Conservation (phyloP, 805 yeast species). For the Ogataea chonburiensis region DNA sequence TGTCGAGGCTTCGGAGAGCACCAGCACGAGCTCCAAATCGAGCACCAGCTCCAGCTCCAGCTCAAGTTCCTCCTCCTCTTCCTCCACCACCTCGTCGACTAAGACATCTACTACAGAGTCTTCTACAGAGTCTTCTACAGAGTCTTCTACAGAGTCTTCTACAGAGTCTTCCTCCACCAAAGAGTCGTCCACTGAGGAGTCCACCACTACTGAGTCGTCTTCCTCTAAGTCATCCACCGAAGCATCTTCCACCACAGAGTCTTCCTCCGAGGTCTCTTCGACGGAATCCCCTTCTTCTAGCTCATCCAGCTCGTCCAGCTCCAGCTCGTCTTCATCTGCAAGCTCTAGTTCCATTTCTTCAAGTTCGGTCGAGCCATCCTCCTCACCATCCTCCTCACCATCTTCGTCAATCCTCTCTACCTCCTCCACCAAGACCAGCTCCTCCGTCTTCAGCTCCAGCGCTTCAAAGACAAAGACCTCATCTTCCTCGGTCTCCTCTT, state of each 20-base stretch:
- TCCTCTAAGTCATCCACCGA: conserved; percentile 17
- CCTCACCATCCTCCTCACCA: no score
- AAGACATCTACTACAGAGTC: conserved; percentile 31
- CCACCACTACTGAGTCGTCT: conserved; percentile 16
- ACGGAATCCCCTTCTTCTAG: conserved; percentile 20
- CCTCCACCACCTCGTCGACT: conserved; percentile 30
- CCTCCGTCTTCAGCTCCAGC: conserved; percentile 17
- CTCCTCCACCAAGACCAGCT: conserved; percentile 20
- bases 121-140: conserved; percentile 27
- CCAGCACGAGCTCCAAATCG: conserved; percentile 11
- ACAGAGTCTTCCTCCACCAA: conserved; percentile 15
- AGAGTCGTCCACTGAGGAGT: conserved; percentile 17
- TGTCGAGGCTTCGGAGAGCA: conserved; percentile 39
- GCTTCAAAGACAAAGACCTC: conserved; percentile 18
- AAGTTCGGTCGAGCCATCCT: conserved; percentile 21
- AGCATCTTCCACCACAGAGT: conserved; percentile 12
- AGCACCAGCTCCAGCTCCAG: conserved; percentile 14
- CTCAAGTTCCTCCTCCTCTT: conserved; percentile 30
- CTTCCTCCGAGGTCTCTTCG: conserved; percentile 15
- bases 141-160: conserved; percentile 20
- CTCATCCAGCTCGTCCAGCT: conserved; percentile 20
- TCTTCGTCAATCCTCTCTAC: no score
- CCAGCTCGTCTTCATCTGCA: conserved; percentile 24
- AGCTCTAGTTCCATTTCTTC: conserved; percentile 28
- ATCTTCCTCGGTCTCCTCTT: conserved; percentile 18